Percentiles rank a stretch among this genome's conserved stretches.
Conservation (phyloP, 352 stramenopile genomes). For the Phytopythium sindhum region DNA sequence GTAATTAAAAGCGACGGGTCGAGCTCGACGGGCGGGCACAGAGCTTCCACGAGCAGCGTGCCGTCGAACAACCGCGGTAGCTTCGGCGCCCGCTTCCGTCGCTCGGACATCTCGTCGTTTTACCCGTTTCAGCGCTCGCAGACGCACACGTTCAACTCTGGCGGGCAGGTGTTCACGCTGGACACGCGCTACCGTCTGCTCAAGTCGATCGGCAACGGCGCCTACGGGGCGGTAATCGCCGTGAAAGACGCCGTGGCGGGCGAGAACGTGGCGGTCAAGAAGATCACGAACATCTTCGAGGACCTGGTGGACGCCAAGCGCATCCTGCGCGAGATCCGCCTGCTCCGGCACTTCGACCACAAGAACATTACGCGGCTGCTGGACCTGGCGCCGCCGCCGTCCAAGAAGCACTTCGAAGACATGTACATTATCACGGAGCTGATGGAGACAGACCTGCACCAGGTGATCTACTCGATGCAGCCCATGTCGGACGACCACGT, state of each 20-base stretch:
- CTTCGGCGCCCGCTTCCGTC: not conserved
- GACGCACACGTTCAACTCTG: conserved; percentile 72
- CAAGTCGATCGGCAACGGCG: conserved; percentile 86
- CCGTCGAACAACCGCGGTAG: not conserved
- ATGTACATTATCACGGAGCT: conserved; percentile 96
- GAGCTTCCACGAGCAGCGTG: conserved; percentile 8
- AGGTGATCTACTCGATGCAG: conserved; percentile 95
- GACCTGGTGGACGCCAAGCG: conserved; percentile 98
- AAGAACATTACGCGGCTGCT: conserved; percentile 93
- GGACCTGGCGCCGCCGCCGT: conserved; percentile 89
- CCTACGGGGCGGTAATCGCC: conserved; percentile 89
- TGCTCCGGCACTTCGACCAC: conserved; percentile 85
- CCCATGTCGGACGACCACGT: conserved; percentile 87
- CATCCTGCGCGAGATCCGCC: conserved; percentile 93
- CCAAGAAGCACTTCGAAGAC: conserved; percentile 93
- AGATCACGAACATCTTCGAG: conserved; percentile 92
- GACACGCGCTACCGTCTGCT: conserved; percentile 86
- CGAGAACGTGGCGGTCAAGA: conserved; percentile 91
- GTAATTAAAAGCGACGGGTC: conserved; percentile 2
- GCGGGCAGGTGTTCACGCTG: conserved; percentile 83
- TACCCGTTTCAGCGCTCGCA: conserved; percentile 27
- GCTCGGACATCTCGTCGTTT: conserved; percentile 14
- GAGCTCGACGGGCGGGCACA: conserved; percentile 3
- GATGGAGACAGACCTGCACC: conserved; percentile 96
- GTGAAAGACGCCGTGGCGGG: conserved; percentile 54